Base-by-base conservation (phyloP, 345 rosid genomes). In the Corchorus capsularis region DNA sequence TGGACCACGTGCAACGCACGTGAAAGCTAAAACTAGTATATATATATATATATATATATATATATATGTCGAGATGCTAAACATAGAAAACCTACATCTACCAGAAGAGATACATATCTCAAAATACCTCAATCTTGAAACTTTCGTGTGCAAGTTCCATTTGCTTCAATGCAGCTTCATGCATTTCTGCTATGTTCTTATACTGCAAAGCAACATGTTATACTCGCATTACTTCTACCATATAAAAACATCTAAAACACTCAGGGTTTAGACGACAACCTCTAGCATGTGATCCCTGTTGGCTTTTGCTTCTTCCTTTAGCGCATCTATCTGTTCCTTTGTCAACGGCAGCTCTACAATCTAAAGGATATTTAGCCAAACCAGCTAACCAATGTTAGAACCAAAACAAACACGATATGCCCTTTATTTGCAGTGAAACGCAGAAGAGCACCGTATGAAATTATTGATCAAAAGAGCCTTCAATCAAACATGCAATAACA, bases 211-310 rank as follows among this genome's bases (percentile, higher is more conserved):
- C 34, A 41, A 78, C 32, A 73, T 27, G 66, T 65, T 69, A 76
- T 57, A 76, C 60, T 76, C 63, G 63, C 64, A 69, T 71, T 43
- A 73, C 66, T 74, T 71, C 22, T 3, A 45, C 13, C 20, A 14
- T 22, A 61, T 53, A 16, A 22, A 43, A 49, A 55, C 66, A 72
- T 5, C 35, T 50, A 79, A 66, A 70, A 4, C 43, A 45, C 47
- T 64, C 60, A 72, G 37, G 39, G 52, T 35, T 46, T 72, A 70
- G 63, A 27, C 13, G 78, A 65, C 75, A 83, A 94, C 97, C 98
- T 94, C 97, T 72, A 90, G 82, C 99, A 96, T 96, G 88, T 96
- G 98, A 75, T 87, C 92, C 86, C 85, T 89, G 87, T 87, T 87
- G 77, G 92, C 89, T 74, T 86, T 89, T 59, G 89, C 87, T 77